Evolutionary conservation across 1,284 basidiomycete genomes (phyloP).

Genomic region (Cutaneotrichosporon sp.): DNA sequence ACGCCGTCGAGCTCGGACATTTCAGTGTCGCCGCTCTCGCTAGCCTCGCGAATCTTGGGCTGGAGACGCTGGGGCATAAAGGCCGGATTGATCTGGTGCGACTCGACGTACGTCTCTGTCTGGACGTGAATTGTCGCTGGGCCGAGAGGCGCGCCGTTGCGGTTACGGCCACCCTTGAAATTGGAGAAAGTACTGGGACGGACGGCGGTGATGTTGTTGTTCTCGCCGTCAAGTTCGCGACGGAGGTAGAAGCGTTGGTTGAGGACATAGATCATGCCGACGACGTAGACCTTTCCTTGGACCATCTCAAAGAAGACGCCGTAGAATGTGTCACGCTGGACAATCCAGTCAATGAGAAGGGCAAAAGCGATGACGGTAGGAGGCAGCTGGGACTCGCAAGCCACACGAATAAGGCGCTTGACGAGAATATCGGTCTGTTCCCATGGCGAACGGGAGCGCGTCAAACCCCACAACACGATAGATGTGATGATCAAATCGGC

Average conservation of each 20-base stretch:
- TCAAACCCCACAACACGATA: slow-evolving; percentile 30
- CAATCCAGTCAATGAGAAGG: slow-evolving; percentile 30
- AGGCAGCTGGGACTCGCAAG: slow-evolving; percentile 35
- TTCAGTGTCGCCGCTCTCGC: slow-evolving; percentile 21
- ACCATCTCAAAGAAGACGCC: slow-evolving; percentile 35
- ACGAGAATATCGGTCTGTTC: slow-evolving; percentile 33
- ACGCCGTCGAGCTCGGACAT: slow-evolving; percentile 14
- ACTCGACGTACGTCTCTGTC: slow-evolving; percentile 37
- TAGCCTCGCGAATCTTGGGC: slow-evolving; percentile 27
- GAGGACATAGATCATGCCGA: slow-evolving; percentile 32
- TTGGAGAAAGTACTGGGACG: slow-evolving; percentile 22
- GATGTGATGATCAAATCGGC: slow-evolving; percentile 23
- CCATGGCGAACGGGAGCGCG: slow-evolving; percentile 33
- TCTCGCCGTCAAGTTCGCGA: slow-evolving; percentile 16
- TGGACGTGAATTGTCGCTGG: slow-evolving; percentile 34
- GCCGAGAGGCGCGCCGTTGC: slow-evolving; percentile 5
- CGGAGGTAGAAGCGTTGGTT: slow-evolving; percentile 30
- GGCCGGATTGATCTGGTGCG: slow-evolving; percentile 24
- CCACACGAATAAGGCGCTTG: slow-evolving; percentile 25
- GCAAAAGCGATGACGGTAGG: slow-evolving; percentile 30
- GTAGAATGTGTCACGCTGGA: slow-evolving; percentile 25
- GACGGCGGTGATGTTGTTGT: slow-evolving; percentile 6
- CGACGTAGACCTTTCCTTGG: slow-evolving; percentile 33
- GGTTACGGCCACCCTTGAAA: slow-evolving; percentile 11
- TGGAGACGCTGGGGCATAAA: slow-evolving; percentile 20